These are phyloP conservation scores for Cryphonectria radicalis DNA, from an alignment of 2,329 filamentous ascomycete genomes.

Conservation along the genomic window DNA sequence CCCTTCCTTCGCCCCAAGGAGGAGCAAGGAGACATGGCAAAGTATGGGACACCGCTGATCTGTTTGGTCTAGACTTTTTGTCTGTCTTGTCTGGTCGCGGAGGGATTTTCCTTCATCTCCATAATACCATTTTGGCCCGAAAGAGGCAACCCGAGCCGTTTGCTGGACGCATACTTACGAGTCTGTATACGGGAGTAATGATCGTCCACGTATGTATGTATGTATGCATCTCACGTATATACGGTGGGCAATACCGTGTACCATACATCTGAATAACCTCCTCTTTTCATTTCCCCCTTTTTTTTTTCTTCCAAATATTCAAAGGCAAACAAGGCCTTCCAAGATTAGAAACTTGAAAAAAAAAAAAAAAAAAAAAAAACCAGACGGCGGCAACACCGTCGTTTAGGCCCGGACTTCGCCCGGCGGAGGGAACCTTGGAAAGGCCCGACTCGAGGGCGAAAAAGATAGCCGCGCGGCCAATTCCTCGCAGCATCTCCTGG, in stretches of 20 bases:
- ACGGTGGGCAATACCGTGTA: background rate
- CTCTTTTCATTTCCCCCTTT: too few relatives aligned
- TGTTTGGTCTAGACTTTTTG: background rate
- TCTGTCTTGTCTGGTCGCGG: background rate
- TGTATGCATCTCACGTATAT: background rate
- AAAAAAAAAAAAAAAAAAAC: background rate
- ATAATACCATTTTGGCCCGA: background rate
- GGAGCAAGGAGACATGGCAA: background rate
- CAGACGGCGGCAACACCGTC: background rate
- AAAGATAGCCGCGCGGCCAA: conserved; percentile 9
- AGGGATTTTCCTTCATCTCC: background rate
- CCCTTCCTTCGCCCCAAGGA: background rate
- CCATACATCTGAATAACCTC: too few relatives aligned
- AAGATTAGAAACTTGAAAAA: background rate
- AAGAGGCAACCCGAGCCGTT: background rate
- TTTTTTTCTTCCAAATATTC: too few relatives aligned
- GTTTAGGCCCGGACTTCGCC: conserved; percentile 2
- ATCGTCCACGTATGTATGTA: too few relatives aligned
- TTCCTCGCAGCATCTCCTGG: conserved; percentile 11
- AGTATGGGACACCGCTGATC: background rate
- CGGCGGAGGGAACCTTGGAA: conserved; percentile 13
- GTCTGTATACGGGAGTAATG: background rate
- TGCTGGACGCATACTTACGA: background rate
- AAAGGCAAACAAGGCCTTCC: background rate
- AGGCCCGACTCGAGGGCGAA: conserved; percentile 10